Conservation (phyloP, 2,329 filamentous ascomycete species). For the Cercospora sp. region DNA sequence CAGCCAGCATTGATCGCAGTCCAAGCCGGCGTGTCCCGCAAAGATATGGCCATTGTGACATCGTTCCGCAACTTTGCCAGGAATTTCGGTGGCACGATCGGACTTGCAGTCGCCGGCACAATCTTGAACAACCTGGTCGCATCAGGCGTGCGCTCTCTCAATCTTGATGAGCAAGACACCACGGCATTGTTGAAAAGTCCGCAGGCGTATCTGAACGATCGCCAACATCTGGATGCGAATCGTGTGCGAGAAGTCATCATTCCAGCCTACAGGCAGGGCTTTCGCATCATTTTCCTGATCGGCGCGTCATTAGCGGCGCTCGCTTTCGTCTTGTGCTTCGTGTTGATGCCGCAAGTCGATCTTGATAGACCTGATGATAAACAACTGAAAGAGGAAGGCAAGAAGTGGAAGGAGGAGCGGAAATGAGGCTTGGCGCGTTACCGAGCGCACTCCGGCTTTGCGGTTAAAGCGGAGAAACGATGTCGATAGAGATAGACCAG, state of each 20-base stretch:
- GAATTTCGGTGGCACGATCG: slow-evolving; percentile 46
- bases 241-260: slow-evolving; percentile 34
- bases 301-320: slow-evolving; percentile 41
- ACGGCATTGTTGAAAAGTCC: slow-evolving; percentile 21
- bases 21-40: slow-evolving; percentile 52
- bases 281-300: slow-evolving; percentile 45
- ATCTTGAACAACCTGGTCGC: slow-evolving; percentile 24
- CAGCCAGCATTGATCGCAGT: slow-evolving; percentile 58
- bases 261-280: slow-evolving; percentile 43
- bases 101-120: slow-evolving; percentile 23
- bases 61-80: slow-evolving; percentile 54
- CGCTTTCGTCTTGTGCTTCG: slow-evolving; percentile 39
- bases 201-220: slow-evolving; percentile 21
- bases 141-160: slow-evolving; percentile 13
- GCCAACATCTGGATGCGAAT: slow-evolving; percentile 31
- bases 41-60: slow-evolving; percentile 54
- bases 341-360: slow-evolving; percentile 42
- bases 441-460: background rate
- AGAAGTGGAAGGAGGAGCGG: slow-evolving; percentile 16
- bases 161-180: slow-evolving; percentile 17
- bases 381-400: slow-evolving; percentile 25
- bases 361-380: slow-evolving; percentile 25
- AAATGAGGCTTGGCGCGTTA: background rate
- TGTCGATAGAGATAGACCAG: background rate
- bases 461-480: background rate